Conservation (phyloP, 352 stramenopile genomes). For the Globisporangium emineosum region DNA sequence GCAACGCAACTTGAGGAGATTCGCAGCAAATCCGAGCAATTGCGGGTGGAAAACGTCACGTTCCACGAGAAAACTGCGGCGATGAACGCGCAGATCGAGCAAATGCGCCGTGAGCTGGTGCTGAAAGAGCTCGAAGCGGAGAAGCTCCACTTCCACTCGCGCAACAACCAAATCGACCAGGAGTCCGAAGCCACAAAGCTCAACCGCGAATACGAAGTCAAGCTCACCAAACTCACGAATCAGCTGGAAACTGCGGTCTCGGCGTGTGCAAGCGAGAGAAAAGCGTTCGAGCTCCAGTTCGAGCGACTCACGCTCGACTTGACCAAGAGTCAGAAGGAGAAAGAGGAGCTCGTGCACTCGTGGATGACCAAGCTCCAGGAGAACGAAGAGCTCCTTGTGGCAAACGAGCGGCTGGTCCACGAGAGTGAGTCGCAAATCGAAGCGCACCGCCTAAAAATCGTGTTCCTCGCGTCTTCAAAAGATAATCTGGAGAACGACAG, state of each 20-base stretch:
- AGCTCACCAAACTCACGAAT: constrained; percentile 9
- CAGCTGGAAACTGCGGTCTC: constrained; percentile 20
- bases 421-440: constrained; percentile 48
- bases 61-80: constrained; percentile 16
- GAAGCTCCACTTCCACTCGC: constrained; percentile 26
- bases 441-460: constrained; percentile 39
- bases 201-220: constrained; percentile 20
- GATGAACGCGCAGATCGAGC: constrained; percentile 30
- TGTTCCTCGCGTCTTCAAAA: constrained; percentile 17
- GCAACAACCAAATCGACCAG: constrained; percentile 32
- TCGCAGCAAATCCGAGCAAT: constrained; percentile 8
- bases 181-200: constrained; percentile 34
- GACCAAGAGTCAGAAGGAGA: constrained; percentile 23
- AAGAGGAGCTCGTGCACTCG: constrained; percentile 17
- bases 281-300: constrained; percentile 19
- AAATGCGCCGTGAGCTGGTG: constrained; percentile 36
- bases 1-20: constrained; percentile 19
- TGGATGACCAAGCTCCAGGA: constrained; percentile 41
- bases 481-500: not conserved
- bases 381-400: constrained; percentile 43
- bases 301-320: constrained; percentile 27
- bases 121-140: constrained; percentile 48
- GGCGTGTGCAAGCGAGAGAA: constrained; percentile 21
- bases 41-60: constrained; percentile 22
- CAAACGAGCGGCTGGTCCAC: constrained; percentile 33